These are phyloP conservation scores for Saturnispora ahearnii DNA, from an alignment of 805 yeast species.

Conservation along the genomic window DNA sequence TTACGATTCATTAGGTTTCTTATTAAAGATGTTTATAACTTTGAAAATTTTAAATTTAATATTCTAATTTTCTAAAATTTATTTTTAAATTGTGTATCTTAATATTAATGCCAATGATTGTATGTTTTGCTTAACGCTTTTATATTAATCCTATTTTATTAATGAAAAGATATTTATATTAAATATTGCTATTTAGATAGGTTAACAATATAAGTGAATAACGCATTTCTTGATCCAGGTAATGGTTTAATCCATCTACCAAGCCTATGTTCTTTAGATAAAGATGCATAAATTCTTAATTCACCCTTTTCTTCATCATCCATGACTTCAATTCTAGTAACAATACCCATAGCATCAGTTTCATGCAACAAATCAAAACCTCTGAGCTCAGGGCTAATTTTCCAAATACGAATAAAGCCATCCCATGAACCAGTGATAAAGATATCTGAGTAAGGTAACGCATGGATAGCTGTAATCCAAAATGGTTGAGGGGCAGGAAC, in stretches of 20 bases:
- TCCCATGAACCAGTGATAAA: conserved; percentile 86
- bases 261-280: conserved; percentile 77
- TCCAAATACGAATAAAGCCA: conserved; percentile 75
- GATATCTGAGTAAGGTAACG: conserved; percentile 77
- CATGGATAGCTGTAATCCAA: conserved; percentile 74
- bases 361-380: conserved; percentile 49
- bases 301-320: conserved; percentile 46
- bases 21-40: conserved; percentile 1
- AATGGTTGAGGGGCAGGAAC: conserved; percentile 72
- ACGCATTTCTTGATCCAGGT: conserved; percentile 65
- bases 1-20: background rate
- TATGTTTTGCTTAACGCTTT: background rate
- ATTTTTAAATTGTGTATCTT: background rate
- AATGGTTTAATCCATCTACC: conserved; percentile 75
- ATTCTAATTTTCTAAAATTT: background rate
- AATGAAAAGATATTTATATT: background rate
- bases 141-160: background rate
- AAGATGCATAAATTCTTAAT: conserved; percentile 51
- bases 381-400: conserved; percentile 54
- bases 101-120: background rate
- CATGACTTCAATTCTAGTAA: conserved; percentile 48
- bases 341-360: conserved; percentile 59
- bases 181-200: conserved; percentile 2
- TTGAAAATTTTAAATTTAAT: background rate
- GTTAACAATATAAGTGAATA: conserved; percentile 45